Evolutionary conservation across 2,329 filamentous ascomycete species (phyloP).

Genomic region (Chaetomium olivaceum): DNA sequence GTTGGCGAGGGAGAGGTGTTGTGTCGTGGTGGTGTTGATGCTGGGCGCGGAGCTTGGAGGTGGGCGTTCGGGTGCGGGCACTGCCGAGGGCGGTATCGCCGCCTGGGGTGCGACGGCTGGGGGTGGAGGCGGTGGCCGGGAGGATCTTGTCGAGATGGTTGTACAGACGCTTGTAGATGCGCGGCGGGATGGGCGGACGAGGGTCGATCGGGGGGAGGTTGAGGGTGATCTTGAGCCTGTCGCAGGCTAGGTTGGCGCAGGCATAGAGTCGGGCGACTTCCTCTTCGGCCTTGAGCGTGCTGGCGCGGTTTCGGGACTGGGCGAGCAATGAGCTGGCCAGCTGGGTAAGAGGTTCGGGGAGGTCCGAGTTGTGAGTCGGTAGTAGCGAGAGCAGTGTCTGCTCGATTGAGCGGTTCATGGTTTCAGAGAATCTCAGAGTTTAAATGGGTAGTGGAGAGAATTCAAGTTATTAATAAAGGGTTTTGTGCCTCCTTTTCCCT

Average conservation of each 20-base stretch:
- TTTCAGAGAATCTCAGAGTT: neutral
- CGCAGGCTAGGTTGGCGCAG: slow-evolving; percentile 87
- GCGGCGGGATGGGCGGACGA: slow-evolving; percentile 74
- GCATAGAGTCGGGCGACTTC: slow-evolving; percentile 83
- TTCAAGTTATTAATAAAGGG: neutral
- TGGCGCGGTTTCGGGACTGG: slow-evolving; percentile 76
- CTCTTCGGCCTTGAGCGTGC: slow-evolving; percentile 78
- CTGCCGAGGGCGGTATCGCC: slow-evolving; percentile 32
- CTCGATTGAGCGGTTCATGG: slow-evolving; percentile 74
- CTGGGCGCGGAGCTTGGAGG: slow-evolving; percentile 38
- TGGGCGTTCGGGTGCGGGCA: slow-evolving; percentile 37
- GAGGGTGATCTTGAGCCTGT: slow-evolving; percentile 73
- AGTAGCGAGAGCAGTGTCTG: slow-evolving; percentile 72
- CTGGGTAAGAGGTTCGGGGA: slow-evolving; percentile 70
- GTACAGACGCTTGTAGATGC: slow-evolving; percentile 82
- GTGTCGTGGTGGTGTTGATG: slow-evolving; percentile 10
- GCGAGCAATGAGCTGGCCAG: slow-evolving; percentile 73
- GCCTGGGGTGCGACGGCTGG: slow-evolving; percentile 20
- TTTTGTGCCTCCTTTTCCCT: neutral
- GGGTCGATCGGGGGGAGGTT: slow-evolving; percentile 76
- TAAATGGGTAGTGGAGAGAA: neutral
- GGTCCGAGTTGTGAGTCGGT: slow-evolving; percentile 66
- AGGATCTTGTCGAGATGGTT: slow-evolving; percentile 75
- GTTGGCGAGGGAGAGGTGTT: slow-evolving; percentile 26
- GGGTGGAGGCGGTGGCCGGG: slow-evolving; percentile 44